Conservation (phyloP, 495 filamentous ascomycete genomes). For the Xylaria grammica region DNA sequence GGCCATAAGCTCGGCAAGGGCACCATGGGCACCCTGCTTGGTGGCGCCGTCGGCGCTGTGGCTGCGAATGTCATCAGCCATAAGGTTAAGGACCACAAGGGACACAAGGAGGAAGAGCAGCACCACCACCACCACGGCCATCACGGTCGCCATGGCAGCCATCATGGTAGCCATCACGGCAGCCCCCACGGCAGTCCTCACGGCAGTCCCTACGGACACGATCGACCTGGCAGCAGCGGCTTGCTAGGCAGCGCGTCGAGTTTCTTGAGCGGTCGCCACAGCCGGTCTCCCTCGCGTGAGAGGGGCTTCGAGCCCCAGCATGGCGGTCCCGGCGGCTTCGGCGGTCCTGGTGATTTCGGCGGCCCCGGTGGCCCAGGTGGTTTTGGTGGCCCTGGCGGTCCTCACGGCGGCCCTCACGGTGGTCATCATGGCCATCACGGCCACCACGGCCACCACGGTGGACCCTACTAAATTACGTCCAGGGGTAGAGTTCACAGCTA, state of each 20-base stretch:
- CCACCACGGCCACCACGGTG: constrained; percentile 6
- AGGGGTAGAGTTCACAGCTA: no score
- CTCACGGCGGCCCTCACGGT: constrained; percentile 10
- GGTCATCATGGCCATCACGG: constrained; percentile 3
- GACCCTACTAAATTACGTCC: neutral
- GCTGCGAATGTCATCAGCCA: constrained; percentile 61
- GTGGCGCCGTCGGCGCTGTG: constrained; percentile 59
- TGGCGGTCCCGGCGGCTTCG: no score
- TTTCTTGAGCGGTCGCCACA: neutral
- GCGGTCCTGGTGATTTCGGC: no score
- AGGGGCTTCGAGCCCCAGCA: neutral
- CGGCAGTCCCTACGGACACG: neutral
- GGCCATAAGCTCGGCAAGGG: constrained; percentile 55
- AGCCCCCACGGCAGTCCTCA: constrained; percentile 12
- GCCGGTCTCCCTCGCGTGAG: neutral
- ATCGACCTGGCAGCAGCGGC: neutral
- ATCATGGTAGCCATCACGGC: constrained; percentile 26
- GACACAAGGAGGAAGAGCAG: neutral
- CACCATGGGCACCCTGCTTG: constrained; percentile 54
- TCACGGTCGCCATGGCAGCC: constrained; percentile 18
- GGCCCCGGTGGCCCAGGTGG: constrained; percentile 12
- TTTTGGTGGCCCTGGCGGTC: constrained; percentile 9
- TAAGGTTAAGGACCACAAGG: constrained; percentile 48
- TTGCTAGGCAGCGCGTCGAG: neutral
- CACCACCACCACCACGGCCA: constrained; percentile 23